A percentile compares a stretch with the other conserved stretches of the same genome.
These are phyloP conservation scores for Yarrowia osloensis DNA, from an alignment of 805 yeast species.

Conservation along the genomic window DNA sequence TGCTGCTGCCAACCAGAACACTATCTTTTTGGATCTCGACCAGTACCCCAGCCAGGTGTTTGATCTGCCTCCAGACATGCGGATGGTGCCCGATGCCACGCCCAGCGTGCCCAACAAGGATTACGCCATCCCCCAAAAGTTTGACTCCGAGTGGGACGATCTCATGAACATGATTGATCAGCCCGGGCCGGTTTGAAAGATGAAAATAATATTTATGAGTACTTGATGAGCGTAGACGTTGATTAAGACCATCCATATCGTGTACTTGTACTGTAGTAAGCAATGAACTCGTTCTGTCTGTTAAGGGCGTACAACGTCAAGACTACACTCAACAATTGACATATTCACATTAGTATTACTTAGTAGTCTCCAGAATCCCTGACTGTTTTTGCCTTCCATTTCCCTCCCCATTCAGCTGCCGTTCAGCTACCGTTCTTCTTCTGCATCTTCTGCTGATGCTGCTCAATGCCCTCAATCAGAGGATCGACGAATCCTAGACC, in stretches of 20 bases:
- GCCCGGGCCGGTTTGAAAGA: not conserved
- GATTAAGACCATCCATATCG: no score
- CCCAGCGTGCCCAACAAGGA: constrained; percentile 25
- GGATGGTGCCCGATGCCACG: not conserved
- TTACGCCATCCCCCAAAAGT: constrained; percentile 13
- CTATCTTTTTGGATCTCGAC: constrained; percentile 3
- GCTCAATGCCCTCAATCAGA: constrained; percentile 39
- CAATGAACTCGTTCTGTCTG: no score
- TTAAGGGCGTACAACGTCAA: no score
- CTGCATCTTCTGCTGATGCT: constrained; percentile 35
- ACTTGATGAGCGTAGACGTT: no score
- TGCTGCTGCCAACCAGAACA: constrained; percentile 28
- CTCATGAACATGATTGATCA: constrained; percentile 28
- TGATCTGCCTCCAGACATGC: constrained; percentile 14
- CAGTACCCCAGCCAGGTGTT: constrained; percentile 20
- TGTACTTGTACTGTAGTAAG: no score
- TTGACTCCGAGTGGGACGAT: constrained; percentile 27
- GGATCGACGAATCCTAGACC: constrained; percentile 40
- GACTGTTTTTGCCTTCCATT: not conserved
- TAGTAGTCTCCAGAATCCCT: constrained; percentile 1
- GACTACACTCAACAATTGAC: no score
- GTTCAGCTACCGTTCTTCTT: constrained; percentile 5
- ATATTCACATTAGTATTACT: not conserved
- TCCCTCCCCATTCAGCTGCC: not conserved
- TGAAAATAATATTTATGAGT: not conserved